Conservation (phyloP, 805 yeast genomes). For the Teunomyces panamensis region DNA sequence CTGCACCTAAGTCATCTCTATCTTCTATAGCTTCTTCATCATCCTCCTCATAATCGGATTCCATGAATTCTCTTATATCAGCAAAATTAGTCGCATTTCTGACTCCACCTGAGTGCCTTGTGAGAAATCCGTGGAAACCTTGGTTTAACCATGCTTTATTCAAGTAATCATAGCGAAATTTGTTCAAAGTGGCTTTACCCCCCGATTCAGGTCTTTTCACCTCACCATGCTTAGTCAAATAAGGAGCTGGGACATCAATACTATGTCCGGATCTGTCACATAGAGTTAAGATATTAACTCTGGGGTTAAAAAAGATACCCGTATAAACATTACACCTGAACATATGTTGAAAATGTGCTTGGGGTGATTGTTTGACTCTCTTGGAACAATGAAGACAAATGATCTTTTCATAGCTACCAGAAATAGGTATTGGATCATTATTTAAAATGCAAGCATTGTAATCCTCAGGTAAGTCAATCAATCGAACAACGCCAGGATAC, state of each 20-base stretch:
- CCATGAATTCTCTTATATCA: not conserved
- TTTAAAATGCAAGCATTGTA: constrained; percentile 26
- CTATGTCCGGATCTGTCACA: constrained; percentile 22
- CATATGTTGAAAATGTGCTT: constrained; percentile 23
- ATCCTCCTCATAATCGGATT: constrained; percentile 5
- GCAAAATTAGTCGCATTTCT: constrained; percentile 6
- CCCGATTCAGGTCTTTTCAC: constrained; percentile 54
- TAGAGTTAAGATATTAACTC: constrained; percentile 24
- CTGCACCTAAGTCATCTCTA: constrained; percentile 1
- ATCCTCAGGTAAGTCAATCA: constrained; percentile 51
- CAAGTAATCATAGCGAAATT: constrained; percentile 52
- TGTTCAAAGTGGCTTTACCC: constrained; percentile 56
- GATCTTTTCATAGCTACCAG: constrained; percentile 19
- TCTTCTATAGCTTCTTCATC: constrained; percentile 6
- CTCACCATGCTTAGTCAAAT: constrained; percentile 74
- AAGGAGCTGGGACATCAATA: constrained; percentile 57
- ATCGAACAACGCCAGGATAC: constrained; percentile 53
- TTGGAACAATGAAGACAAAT: constrained; percentile 38
- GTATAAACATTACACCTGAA: constrained; percentile 17
- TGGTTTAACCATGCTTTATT: constrained; percentile 62
- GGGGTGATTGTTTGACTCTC: constrained; percentile 13
- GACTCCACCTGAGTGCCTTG: constrained; percentile 28
- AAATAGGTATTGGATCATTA: constrained; percentile 11
- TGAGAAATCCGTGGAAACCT: constrained; percentile 49
- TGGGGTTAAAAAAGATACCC: constrained; percentile 15